Evolutionary conservation across 2,329 filamentous ascomycete genomes (phyloP), one percentile per base, ranked within the genome.

Genomic region (Fusarium subglutinans): DNA sequence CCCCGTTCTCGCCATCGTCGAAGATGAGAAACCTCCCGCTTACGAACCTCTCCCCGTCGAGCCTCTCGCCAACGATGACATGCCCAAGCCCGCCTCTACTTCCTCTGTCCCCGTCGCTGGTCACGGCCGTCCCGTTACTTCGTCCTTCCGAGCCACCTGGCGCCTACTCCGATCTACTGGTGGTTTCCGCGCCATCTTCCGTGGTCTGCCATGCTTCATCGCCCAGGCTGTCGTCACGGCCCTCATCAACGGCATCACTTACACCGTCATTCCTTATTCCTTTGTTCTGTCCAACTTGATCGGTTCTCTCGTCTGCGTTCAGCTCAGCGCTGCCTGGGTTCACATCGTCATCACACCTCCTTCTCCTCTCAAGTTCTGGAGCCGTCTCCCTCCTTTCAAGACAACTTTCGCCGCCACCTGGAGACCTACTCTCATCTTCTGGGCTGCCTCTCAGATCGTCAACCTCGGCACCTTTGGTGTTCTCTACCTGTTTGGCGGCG

Each of bases 321-420:
- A 92, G 78, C 82, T 96, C 67, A 89, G 90, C 80, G 89, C 95
- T 75, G 88, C 90, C 60, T 98, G 95, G 94, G 93, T 95, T 8
- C 94, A 98, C 82, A 91, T 93, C 78, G 90, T 97, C 80, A 95
- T 98, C 79, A 91, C 94, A 5, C 86, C 90, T 60, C 90, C 91
- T 10, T 91, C 89, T 64, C 79, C 86, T 54, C 88, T 89, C 80
- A 84, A 84, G 76, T 94, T 92, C 86, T 93, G 88, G 83, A 85
- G 87, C 78, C 92, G 94, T 65, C 87, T 97, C 58, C 91, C 93
- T 22, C 83, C 90, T 51, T 89, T 90, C 81, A 86, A 87, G 76
- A 87, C 86, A 79, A 87, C 90, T 58, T 92, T 92, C 84, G 87
- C 89, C 78, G 90, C 93, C 66, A 91, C 94, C 71, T 91, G 90